Evolutionary conservation across 768 basidiomycete species (phyloP).

Genomic region (Galerina sulciceps): DNA sequence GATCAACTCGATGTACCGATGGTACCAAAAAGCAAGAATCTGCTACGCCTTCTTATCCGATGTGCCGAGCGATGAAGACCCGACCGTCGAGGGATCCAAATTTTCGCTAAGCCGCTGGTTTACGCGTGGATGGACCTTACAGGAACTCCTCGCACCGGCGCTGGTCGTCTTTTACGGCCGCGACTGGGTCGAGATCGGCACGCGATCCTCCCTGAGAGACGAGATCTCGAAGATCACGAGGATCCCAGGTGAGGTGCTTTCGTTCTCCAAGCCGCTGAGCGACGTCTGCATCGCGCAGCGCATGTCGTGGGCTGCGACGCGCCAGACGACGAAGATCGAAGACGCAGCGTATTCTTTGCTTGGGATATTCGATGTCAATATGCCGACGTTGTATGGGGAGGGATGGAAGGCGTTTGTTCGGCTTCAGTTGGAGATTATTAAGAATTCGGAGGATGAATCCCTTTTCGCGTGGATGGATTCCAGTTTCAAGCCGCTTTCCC

Average conservation of each 20-base stretch:
- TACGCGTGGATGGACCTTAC: constrained; percentile 18
- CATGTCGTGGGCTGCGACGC: background rate
- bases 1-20: constrained; percentile 18
- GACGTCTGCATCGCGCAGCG: no score
- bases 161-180: constrained; percentile 8
- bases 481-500: no score
- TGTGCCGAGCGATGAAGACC: background rate
- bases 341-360: background rate
- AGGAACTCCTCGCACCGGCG: constrained; percentile 13
- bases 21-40: constrained; percentile 9
- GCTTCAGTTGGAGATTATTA: background rate
- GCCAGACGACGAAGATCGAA: background rate
- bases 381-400: background rate
- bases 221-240: background rate
- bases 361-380: background rate
- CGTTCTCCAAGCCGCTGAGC: background rate
- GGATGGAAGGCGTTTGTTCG: background rate
- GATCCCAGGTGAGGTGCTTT: background rate
- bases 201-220: background rate
- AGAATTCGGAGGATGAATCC: background rate
- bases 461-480: background rate
- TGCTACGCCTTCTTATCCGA: constrained; percentile 12
- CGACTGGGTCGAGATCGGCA: background rate
- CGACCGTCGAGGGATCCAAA: background rate
- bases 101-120: constrained; percentile 9